Evolutionary conservation across 345 rosid genomes (phyloP), one percentile per base, ranked within the genome.

Genomic region (Rhodamnia rubescens): DNA sequence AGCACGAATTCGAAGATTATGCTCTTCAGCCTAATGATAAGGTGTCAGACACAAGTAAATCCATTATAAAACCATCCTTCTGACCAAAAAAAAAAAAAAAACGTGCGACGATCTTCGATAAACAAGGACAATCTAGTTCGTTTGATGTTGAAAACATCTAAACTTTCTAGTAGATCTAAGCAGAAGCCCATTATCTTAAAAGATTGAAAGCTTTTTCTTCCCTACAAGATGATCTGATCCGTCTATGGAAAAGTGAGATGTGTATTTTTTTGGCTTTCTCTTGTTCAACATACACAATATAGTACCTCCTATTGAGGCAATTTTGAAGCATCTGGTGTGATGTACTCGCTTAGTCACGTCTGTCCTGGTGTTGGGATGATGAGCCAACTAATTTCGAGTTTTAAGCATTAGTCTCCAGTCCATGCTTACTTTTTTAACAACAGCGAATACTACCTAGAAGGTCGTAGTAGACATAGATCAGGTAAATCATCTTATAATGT

Each of bases 21-120:
- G 89, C 81, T 93, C 92, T 93, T 95, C 95, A 54, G 91, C 96
- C 98, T 94, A 78, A 85, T 75, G 55, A 83, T 82, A 85, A 83
- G 52, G 26, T 40, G 54, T 86, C n/a, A 69, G 26, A 69, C 36
- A 69, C 26, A 64, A 64, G 78, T 64, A 32, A 29, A 64, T 32
- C 24, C 18, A 16, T 32, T 64, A 32, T 64, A 32, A 32, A 64
- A 64, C 24, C 47, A 32, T 64, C 44, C 16, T 64, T 16, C 75
- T 32, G 32, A 15, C 22, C 50, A 1, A 13, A 52, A 18, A 64
- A 27, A 27, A 58, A 29, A 22, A 56, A 29, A 29, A 64, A 18
- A 15, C 11, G 16, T 11, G 2, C 18, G 16, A 64, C 22, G 5
- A 64, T 64, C 42, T 8, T 61, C 32, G 7, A 16, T 64, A 64